These are phyloP conservation scores for Calycina herbarum DNA, from an alignment of 2,329 filamentous ascomycete genomes.

Conservation along the genomic window DNA sequence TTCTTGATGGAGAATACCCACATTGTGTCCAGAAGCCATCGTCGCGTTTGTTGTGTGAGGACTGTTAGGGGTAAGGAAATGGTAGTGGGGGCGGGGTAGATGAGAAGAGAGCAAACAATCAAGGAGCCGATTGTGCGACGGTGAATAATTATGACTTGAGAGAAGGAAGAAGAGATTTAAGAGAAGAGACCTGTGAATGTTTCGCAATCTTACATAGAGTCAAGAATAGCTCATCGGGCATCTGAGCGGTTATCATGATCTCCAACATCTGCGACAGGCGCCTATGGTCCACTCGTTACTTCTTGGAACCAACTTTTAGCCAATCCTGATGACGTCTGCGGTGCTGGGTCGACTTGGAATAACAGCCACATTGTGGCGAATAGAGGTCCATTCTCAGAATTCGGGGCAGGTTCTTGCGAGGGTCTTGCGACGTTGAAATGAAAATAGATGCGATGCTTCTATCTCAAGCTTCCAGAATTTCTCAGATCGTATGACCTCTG, in stretches of 20 bases:
- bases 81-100: constrained; percentile 2
- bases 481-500: not conserved
- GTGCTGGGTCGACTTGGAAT: not conserved
- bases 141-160: not conserved
- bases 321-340: not conserved
- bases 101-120: not conserved
- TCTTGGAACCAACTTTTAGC: not conserved
- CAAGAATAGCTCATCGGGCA: constrained; percentile 1
- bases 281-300: not conserved
- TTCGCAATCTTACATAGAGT: constrained; percentile 1
- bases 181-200: not conserved
- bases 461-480: not conserved
- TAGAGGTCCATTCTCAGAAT: not conserved
- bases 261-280: constrained; percentile 2
- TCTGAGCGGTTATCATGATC: constrained; percentile 4
- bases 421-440: not conserved
- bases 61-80: not conserved
- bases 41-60: not conserved
- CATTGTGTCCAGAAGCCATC: constrained; percentile 37
- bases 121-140: not conserved
- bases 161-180: not conserved
- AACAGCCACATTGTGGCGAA: constrained; percentile 3
- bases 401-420: not conserved
- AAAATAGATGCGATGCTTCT: not conserved
- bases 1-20: constrained; percentile 16